Percentiles rank a stretch among this genome's conserved stretches.
phyloP scores from a whole-genome alignment of 441 rosid species.

The Breynia disticha region DNA sequence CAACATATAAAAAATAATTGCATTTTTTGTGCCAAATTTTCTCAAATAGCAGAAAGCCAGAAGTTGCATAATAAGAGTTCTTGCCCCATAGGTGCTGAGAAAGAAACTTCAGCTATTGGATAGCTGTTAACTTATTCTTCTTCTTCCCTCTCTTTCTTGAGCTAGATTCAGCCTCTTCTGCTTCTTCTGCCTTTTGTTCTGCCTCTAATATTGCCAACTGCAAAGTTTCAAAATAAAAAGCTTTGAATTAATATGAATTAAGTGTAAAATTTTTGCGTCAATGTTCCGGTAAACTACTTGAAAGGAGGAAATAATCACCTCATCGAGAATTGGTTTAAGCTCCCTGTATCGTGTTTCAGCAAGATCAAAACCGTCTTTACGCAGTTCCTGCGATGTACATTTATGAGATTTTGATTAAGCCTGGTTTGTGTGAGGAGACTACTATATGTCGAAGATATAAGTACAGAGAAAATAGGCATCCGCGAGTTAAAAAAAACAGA shows the following conservation, averaged over 20 bases:
- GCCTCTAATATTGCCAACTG: constrained; percentile 85
- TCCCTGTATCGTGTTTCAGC: constrained; percentile 82
- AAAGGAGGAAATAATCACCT: constrained; percentile 35
- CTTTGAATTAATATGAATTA: neutral
- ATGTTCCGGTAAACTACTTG: neutral
- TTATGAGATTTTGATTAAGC: too few species aligned
- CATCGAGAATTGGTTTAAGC: constrained; percentile 90
- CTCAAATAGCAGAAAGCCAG: neutral
- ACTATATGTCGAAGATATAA: too few species aligned
- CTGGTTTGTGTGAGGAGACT: too few species aligned
- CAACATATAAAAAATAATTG: too few species aligned
- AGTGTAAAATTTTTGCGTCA: neutral
- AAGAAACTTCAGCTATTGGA: neutral
- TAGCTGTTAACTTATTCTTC: constrained; percentile 27
- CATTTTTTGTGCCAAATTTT: too few species aligned
- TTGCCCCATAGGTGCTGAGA: neutral
- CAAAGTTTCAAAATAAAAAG: constrained; percentile 9
- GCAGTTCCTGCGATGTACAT: constrained; percentile 57
- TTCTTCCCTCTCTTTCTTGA: constrained; percentile 67
- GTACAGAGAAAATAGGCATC: neutral
- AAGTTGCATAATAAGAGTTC: neutral
- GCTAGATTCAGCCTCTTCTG: constrained; percentile 72
- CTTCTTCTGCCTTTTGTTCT: constrained; percentile 94
- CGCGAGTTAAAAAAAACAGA: constrained; percentile 14
- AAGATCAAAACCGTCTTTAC: constrained; percentile 94